Percentiles rank a stretch among this genome's conserved stretches.
phyloP scores from a whole-genome alignment of 2,329 filamentous ascomycete genomes.

The Pseudocercospora fijiensis region DNA sequence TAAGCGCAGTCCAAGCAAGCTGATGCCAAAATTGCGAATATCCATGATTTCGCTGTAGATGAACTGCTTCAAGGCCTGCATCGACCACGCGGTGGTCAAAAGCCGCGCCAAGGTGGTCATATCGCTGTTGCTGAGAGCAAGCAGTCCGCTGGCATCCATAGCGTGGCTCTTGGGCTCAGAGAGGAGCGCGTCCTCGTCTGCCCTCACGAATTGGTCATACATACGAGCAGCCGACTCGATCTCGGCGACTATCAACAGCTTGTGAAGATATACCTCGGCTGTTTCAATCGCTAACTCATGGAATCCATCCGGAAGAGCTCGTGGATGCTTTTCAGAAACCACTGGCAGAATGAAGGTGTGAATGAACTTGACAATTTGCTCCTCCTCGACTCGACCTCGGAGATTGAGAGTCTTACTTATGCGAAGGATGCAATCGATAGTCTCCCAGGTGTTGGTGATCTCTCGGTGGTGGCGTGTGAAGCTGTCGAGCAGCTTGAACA shows the following conservation, averaged over 20 bases:
- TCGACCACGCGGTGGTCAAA: constrained; percentile 65
- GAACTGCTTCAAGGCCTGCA: constrained; percentile 67
- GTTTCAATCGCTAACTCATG: constrained; percentile 25
- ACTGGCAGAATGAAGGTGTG: constrained; percentile 29
- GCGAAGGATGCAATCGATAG: constrained; percentile 27
- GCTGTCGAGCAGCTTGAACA: constrained; percentile 18
- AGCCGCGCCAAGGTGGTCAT: constrained; percentile 43
- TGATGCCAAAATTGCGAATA: constrained; percentile 74
- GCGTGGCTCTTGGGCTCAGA: constrained; percentile 11
- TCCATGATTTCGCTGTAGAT: constrained; percentile 88
- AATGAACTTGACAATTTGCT: constrained; percentile 26
- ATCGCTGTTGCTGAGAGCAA: constrained; percentile 22
- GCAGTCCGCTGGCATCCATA: constrained; percentile 9
- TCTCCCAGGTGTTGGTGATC: constrained; percentile 26
- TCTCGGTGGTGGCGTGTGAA: constrained; percentile 20
- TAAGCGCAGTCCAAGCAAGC: constrained; percentile 69
- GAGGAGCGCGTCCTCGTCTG: constrained; percentile 27
- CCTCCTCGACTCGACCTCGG: constrained; percentile 13
- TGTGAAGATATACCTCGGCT: constrained; percentile 7
- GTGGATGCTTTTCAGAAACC: constrained; percentile 35
- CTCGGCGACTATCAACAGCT: constrained; percentile 6
- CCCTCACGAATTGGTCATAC: constrained; percentile 28
- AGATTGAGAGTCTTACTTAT: constrained; percentile 14
- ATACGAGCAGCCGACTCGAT: constrained; percentile 14
- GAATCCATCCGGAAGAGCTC: constrained; percentile 31